Conservation (phyloP, 2,329 filamentous ascomycete species). For the Fusarium sp. region DNA sequence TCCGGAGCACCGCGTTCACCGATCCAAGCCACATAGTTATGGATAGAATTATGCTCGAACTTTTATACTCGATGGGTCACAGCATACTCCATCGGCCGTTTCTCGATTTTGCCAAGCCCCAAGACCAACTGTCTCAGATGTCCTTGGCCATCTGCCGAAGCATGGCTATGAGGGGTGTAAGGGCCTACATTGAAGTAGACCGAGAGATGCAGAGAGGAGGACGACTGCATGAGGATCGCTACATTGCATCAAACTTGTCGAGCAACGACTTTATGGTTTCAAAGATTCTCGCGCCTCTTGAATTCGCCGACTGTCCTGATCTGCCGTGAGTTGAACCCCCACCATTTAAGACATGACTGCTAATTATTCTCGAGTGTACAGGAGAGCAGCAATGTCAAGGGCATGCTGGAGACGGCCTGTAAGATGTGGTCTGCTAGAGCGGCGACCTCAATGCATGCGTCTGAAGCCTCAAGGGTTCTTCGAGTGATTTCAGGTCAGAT, state of each 20-base stretch:
- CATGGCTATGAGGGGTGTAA: conserved; percentile 9
- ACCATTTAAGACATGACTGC: background rate
- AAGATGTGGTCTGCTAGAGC: conserved; percentile 8
- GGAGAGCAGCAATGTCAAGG: background rate
- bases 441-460: background rate
- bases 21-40: background rate
- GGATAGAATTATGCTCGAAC: conserved; percentile 17
- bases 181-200: conserved; percentile 22
- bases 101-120: background rate
- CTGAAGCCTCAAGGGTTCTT: background rate
- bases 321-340: conserved; percentile 13
- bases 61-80: conserved; percentile 14
- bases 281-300: conserved; percentile 7
- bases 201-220: conserved; percentile 18
- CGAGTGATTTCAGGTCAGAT: background rate
- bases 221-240: conserved; percentile 3
- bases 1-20: conserved; percentile 4
- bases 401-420: background rate
- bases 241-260: background rate
- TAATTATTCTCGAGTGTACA: background rate
- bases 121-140: background rate
- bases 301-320: conserved; percentile 12
- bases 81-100: conserved; percentile 18
- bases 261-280: conserved; percentile 12
- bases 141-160: conserved; percentile 10